Evolutionary conservation across 73 alveolate genomes (phyloP), one percentile per base, ranked within the genome.

Genomic region (Paramecium primaurelia): DNA sequence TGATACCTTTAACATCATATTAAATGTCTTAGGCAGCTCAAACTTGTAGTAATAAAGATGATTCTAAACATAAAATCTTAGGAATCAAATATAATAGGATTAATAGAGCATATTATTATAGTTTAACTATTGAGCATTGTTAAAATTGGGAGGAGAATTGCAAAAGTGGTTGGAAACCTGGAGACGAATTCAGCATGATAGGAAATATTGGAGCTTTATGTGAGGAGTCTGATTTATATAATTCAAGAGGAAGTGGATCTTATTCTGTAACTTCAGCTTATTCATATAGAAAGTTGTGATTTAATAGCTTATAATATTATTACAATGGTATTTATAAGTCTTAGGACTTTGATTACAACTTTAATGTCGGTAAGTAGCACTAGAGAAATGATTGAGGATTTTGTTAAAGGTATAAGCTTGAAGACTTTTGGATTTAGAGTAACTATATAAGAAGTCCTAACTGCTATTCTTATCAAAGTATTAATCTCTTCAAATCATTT

Each of bases 151-250:
- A 34, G 14, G 11, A 36, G 7, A 86, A 86, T 86, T 86, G 86
- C 14, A 11, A 45, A 49, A 86, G 92, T 16, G 92, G 92, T 9
- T 86, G 73, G 80, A n/a, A 25, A 25, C 73, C 92, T 8, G 92
- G 92, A 16, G 92, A 86, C 58, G 9, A 25, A 18, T 42, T 45
- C 0, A 58, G 92, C 36, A 10, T 69, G 1, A 30, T 30, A 47
- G 92, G 86, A 28, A 86, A 86, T 32, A 54, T 86, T 10, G 92
- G 92, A 20, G 92, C 92, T 5, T 26, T 86, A 11, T 86, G 92
- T 58, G 92, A 86, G n/a, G 38, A 54, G 14, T 86, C 86, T 58
- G 92, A 86, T 18, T 14, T 68, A 22, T 68, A 68, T 68, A 18
- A 68, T 26, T 16, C 59, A 0, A 49, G 69, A 25, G 47, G 47